A percentile compares a stretch with the other conserved stretches of the same genome.
These are phyloP conservation scores for Litsea cubeba DNA, from an alignment of 164 flowering plant species.

Conservation along the genomic window DNA sequence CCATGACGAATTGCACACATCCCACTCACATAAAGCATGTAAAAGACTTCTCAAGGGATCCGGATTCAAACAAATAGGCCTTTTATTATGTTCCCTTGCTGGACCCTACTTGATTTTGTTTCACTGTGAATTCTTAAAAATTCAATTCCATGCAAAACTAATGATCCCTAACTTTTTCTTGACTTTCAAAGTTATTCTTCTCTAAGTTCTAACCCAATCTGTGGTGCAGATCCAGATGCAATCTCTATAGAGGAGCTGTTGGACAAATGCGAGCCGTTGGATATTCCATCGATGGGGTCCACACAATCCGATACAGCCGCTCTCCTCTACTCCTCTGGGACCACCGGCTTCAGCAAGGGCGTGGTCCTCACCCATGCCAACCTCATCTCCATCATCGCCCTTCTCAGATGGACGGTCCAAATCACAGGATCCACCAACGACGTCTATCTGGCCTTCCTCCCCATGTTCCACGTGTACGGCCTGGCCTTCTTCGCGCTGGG, in stretches of 20 bases:
- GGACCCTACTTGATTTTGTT: too few relatives aligned
- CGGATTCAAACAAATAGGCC: too few relatives aligned
- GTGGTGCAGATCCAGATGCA: neutral
- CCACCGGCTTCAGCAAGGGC: conserved; percentile 78
- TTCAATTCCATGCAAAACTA: too few relatives aligned
- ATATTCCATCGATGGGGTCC: conserved; percentile 14
- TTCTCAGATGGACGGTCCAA: conserved; percentile 47
- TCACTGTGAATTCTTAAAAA: too few relatives aligned
- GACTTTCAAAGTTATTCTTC: too few relatives aligned
- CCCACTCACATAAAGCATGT: too few relatives aligned
- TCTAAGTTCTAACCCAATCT: too few relatives aligned
- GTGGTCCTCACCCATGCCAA: conserved; percentile 60
- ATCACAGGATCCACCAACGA: conserved; percentile 31
- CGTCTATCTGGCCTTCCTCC: conserved; percentile 54
- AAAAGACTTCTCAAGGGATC: too few relatives aligned
- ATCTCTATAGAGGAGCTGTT: conserved; percentile 50
- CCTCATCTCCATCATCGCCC: conserved; percentile 39
- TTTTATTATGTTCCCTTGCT: too few relatives aligned
- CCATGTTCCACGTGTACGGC: conserved; percentile 81
- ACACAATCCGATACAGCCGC: conserved; percentile 59
- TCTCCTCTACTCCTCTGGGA: conserved; percentile 72
- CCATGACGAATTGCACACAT: too few relatives aligned
- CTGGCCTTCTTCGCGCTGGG: conserved; percentile 57
- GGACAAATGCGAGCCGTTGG: conserved; percentile 35
- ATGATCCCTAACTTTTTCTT: too few relatives aligned